A percentile compares a stretch with the other conserved stretches of the same genome.
Conservation (phyloP, 2,329 filamentous ascomycete genomes). For the Pseudocercospora ulei region DNA sequence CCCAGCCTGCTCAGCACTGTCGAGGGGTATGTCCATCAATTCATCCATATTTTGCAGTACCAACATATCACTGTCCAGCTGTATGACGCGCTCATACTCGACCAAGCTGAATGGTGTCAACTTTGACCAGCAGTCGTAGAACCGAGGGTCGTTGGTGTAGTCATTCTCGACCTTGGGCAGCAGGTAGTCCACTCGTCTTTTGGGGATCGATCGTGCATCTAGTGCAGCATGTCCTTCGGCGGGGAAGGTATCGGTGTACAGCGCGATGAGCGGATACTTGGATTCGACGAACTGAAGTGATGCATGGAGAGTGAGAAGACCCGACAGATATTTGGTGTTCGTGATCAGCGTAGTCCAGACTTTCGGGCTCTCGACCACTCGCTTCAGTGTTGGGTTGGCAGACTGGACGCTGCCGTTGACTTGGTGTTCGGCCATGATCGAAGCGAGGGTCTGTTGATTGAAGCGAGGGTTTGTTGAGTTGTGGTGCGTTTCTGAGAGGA, state of each 20-base stretch:
- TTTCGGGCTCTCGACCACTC: conserved; percentile 37
- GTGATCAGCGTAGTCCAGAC: conserved; percentile 86
- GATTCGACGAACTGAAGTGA: conserved; percentile 57
- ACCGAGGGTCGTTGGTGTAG: conserved; percentile 68
- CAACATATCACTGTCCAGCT: conserved; percentile 83
- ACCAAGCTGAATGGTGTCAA: conserved; percentile 65
- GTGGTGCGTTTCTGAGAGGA: too few relatives aligned
- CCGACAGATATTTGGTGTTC: conserved; percentile 69
- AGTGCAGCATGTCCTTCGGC: conserved; percentile 59
- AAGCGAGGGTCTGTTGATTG: too few relatives aligned
- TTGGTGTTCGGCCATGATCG: conserved; percentile 13
- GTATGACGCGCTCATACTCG: conserved; percentile 69
- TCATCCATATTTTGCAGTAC: conserved; percentile 80
- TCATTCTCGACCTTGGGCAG: conserved; percentile 56
- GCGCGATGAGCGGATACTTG: conserved; percentile 67
- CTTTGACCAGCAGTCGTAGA: conserved; percentile 87
- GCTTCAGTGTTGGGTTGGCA: conserved; percentile 24
- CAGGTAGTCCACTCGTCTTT: conserved; percentile 62
- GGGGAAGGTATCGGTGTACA: conserved; percentile 73
- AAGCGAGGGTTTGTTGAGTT: too few relatives aligned
- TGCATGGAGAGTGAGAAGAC: conserved; percentile 70
- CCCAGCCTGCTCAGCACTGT: conserved; percentile 46
- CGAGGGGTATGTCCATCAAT: conserved; percentile 71
- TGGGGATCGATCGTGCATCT: conserved; percentile 56
- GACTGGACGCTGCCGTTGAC: conserved; percentile 21